These are phyloP conservation scores for Mycogone perniciosa DNA, from an alignment of 2,329 filamentous ascomycete species.

Conservation along the genomic window DNA sequence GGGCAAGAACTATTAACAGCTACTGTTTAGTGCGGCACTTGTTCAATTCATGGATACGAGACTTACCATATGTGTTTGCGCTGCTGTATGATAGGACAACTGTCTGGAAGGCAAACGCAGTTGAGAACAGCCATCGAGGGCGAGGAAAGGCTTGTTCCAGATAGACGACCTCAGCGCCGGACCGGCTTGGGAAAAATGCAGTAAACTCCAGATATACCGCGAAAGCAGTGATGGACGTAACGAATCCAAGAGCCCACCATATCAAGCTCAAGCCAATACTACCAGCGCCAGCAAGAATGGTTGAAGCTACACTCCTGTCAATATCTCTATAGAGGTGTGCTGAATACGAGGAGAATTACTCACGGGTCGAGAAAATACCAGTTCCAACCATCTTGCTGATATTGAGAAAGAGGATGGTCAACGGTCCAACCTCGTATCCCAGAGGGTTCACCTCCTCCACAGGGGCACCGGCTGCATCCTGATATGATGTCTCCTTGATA, in stretches of 20 bases:
- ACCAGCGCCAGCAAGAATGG: constrained; percentile 52
- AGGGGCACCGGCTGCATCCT: constrained; percentile 56
- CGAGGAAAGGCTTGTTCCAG: constrained; percentile 61
- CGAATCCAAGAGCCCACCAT: constrained; percentile 58
- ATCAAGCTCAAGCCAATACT: constrained; percentile 57
- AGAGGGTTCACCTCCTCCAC: constrained; percentile 53
- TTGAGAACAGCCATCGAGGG: constrained; percentile 58
- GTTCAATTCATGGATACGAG: constrained; percentile 5
- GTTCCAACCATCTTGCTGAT: constrained; percentile 58
- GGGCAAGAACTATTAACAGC: constrained; percentile 43
- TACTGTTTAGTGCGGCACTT: neutral
- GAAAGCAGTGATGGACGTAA: constrained; percentile 50
- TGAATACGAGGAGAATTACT: constrained; percentile 20
- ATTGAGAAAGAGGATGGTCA: constrained; percentile 55
- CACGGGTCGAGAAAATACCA: constrained; percentile 59
- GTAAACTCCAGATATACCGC: constrained; percentile 58
- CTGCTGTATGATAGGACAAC: constrained; percentile 60
- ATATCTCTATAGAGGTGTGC: neutral
- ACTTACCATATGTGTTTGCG: constrained; percentile 50
- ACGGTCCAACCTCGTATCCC: constrained; percentile 50
- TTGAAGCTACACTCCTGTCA: constrained; percentile 37
- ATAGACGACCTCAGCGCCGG: constrained; percentile 60
- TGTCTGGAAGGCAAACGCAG: constrained; percentile 57
- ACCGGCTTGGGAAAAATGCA: constrained; percentile 60
- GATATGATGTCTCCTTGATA: constrained; percentile 44